Evolutionary conservation across 1,139 yeast species (phyloP), one percentile per base, ranked within the genome.

Genomic region (Magnusiomyces sp.): DNA sequence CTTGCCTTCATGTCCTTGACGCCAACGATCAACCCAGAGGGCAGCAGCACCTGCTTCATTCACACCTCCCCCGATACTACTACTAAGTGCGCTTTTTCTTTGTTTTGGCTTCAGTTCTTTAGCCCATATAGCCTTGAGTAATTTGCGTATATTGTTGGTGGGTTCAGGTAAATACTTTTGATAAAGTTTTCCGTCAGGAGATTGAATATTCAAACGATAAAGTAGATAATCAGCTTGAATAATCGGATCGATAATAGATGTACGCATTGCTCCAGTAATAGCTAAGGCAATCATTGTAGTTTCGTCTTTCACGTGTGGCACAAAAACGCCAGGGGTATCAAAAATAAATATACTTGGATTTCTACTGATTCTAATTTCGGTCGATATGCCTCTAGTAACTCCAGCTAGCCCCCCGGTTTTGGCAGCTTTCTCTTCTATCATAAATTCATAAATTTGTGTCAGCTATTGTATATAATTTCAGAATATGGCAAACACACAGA

Each of bases 301-400:
- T 23, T 75, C 66, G 57, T 77, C 77, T 50, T 76, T 76, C 7
- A 83, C 86, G 23, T 81, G 77, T 0, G 97, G 97, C 19, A 88
- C 70, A 56, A 88, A 80, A 10, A 92, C 90, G 0, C 98, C 98
- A 0, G 98, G 98, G 0, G 97, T 85, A 64, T 92, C 98, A 59
- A 85, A 80, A 13, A 90, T 73, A 55, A 80, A 75, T 6, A 92
- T 76, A 45, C 81, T 81, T 0, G 95, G 95, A 37, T 74, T 74
- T 14, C 71, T 66, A 47, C 75, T 69, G 14, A 92, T 73, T 50
- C 83, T 69, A 41, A 92, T 86, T 49, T 83, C 74, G 58, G 86
- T 94, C 52, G 94, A 81, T 1, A 95, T 81, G 37, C 77, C 76
- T 52, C 89, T 71, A 0, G 98, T 92, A 2, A 92, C 89, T 16